These are phyloP conservation scores for Epichloe sylvatica DNA, from an alignment of 2,329 filamentous ascomycete species.

Conservation along the genomic window DNA sequence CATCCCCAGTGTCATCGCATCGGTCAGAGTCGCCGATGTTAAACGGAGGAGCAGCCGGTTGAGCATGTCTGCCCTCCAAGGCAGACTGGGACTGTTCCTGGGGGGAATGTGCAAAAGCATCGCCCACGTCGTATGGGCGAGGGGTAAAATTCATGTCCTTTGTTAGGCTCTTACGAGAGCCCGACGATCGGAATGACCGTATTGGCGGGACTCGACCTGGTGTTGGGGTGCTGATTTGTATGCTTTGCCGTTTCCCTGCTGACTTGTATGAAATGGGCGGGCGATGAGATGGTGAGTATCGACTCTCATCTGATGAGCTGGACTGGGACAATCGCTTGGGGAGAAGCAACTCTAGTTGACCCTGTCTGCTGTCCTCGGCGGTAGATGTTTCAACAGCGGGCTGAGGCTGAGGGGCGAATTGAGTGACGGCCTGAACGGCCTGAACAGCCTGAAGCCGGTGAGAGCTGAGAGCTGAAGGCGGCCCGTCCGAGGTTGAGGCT, in stretches of 20 bases:
- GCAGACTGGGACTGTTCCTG: conserved; percentile 36
- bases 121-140: conserved; percentile 30
- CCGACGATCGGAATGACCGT: conserved; percentile 41
- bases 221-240: conserved; percentile 19
- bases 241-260: conserved; percentile 18
- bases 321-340: conserved; percentile 27
- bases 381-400: conserved; percentile 11
- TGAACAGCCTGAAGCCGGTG: conserved; percentile 21
- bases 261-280: conserved; percentile 38
- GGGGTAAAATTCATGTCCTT: conserved; percentile 38
- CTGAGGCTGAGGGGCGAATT: conserved; percentile 5
- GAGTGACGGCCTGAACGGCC: conserved; percentile 11
- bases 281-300: conserved; percentile 24
- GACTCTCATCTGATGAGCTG: conserved; percentile 35
- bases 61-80: conserved; percentile 28
- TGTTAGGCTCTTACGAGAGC: conserved; percentile 39
- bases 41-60: neutral
- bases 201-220: conserved; percentile 37
- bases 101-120: conserved; percentile 29
- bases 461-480: conserved; percentile 18
- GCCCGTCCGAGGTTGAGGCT: conserved; percentile 18
- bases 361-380: conserved; percentile 15
- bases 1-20: conserved; percentile 40
- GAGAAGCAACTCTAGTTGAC: conserved; percentile 33
- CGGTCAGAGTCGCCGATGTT: neutral